Evolutionary conservation across 2,329 filamentous ascomycete genomes (phyloP), one percentile per base, ranked within the genome.

Genomic region (Arthrinium phaeospermum): DNA sequence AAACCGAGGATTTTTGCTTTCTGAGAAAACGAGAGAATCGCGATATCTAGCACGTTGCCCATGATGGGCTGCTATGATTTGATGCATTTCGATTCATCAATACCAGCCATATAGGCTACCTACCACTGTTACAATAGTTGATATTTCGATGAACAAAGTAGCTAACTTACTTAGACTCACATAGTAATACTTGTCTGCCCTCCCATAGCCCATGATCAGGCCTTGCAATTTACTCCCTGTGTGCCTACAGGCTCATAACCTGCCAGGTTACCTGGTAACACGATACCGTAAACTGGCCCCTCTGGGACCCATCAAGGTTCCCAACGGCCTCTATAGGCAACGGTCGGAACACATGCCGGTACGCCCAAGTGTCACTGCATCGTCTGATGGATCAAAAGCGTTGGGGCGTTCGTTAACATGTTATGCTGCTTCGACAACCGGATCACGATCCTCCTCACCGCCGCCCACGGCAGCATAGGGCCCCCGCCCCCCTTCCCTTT

Each of bases 381-480:
- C 53, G 27, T 61, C 14, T 30, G 30, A 34, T 37, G 53, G 16
- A 37, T 12, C 30, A 19, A 61, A 61, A 61, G 27, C 53, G 53
- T 61, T 61, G 53, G 16, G 30, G 30, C 8, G 53, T 19, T 37
- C 16, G 53, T 30, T 16, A 37, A 37, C 53, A 19, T 61, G 34
- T 22, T 61, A 37, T 37, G 53, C 53, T 57, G 5, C 1, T 12
- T 57, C 30, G 53, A 57, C 51, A 34, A 49, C 53, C 53, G 22
- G 53, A 61, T 61, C 53, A 61, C 53, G 53, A 61, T 61, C 30
- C n/a, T 51, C 7, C 53, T 61, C 53, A 61, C 53, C 53, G 53
- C 53, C 53, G 53, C 53, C 53, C 51, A 30, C 30, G 30, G 14
- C 53, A 61, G 30, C 30, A 37, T 49, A 27, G n/a, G 30, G 30